phyloP scores from a whole-genome alignment of 164 flowering plant species.

The Magnolia officinalis region DNA sequence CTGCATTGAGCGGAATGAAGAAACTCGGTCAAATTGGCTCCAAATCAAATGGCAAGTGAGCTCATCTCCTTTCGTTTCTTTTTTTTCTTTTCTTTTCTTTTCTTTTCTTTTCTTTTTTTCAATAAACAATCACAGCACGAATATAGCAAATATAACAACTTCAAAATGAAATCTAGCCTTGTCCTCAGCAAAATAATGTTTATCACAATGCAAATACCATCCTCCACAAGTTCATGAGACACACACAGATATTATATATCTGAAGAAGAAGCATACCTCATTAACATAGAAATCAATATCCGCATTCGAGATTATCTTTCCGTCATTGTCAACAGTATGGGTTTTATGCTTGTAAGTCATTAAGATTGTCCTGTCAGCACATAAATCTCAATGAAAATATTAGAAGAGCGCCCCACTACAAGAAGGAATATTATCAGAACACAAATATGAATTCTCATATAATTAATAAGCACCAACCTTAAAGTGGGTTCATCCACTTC shows the following conservation, averaged over 20 bases:
- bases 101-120: too few species aligned
- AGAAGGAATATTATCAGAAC: not conserved
- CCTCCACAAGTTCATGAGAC: too few species aligned
- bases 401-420: not conserved
- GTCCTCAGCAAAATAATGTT: not conserved
- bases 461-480: conserved; percentile 42
- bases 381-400: conserved; percentile 7
- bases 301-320: conserved; percentile 78
- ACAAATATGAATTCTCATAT: not conserved
- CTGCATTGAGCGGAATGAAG: too few species aligned
- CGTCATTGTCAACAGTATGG: conserved; percentile 72
- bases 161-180: not conserved
- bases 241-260: too few species aligned
- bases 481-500: conserved; percentile 95
- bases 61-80: too few species aligned
- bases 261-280: conserved; percentile 50
- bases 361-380: conserved; percentile 73
- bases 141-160: too few species aligned
- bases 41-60: too few species aligned
- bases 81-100: too few species aligned
- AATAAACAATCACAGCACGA: too few species aligned
- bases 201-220: not conserved
- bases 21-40: too few species aligned
- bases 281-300: conserved; percentile 86
- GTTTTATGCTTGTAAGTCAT: conserved; percentile 97